Evolutionary conservation across 805 yeast genomes (phyloP).

Genomic region (Lipomyces orientalis): DNA sequence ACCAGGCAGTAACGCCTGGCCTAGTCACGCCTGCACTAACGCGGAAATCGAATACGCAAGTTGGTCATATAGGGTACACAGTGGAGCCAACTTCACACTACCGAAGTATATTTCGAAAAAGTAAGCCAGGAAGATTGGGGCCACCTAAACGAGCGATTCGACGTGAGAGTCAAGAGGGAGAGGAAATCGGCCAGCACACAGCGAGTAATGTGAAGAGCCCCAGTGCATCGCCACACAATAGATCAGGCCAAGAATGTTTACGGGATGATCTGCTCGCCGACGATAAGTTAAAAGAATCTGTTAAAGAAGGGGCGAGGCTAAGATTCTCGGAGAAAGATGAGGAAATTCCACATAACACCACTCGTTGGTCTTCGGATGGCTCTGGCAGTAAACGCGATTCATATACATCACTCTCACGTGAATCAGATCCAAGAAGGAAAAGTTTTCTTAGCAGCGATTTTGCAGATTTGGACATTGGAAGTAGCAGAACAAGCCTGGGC

Average conservation of each 20-base stretch:
- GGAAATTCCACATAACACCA: conserved; percentile 40
- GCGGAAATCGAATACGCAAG: conserved; percentile 34
- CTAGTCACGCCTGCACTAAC: conserved; percentile 31
- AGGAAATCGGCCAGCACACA: conserved; percentile 1
- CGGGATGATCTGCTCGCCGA: not conserved
- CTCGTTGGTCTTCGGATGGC: conserved; percentile 11
- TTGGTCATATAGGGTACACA: conserved; percentile 38
- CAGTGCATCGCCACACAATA: conserved; percentile 8
- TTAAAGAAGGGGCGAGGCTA: conserved; percentile 5
- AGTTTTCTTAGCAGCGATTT: not conserved
- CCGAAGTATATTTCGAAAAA: conserved; percentile 44
- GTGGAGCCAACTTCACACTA: conserved; percentile 36
- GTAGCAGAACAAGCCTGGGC: not conserved
- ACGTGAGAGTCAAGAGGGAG: conserved; percentile 32
- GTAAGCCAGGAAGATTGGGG: conserved; percentile 45
- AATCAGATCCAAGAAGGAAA: conserved; percentile 4
- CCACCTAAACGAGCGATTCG: conserved; percentile 48
- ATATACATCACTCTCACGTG: not conserved
- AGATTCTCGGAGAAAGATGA: conserved; percentile 31
- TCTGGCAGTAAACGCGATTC: conserved; percentile 1
- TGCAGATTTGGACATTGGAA: conserved; percentile 5
- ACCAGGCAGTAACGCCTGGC: not conserved
- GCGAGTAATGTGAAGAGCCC: conserved; percentile 7
- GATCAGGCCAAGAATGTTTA: not conserved
- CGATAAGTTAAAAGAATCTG: not conserved